Evolutionary conservation across 2,329 filamentous ascomycete species (phyloP).

Genomic region (Pseudogymnoascus sp.): DNA sequence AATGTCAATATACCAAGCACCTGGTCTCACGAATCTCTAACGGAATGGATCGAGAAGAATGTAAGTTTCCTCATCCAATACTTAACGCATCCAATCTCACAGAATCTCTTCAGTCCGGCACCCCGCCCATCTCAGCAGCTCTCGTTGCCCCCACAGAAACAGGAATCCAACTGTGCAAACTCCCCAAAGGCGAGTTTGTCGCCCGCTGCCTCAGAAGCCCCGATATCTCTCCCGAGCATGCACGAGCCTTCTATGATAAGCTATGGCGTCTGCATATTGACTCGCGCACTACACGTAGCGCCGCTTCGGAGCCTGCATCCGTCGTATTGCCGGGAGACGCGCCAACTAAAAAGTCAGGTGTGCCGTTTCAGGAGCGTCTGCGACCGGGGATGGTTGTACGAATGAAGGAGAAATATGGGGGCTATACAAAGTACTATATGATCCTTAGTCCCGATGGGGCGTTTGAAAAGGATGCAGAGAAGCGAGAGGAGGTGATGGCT

Average conservation of each 20-base stretch:
- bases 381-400: conserved; percentile 35
- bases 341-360: neutral
- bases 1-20: conserved; percentile 28
- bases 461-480: conserved; percentile 17
- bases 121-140: conserved; percentile 27
- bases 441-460: conserved; percentile 26
- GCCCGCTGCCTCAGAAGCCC: conserved; percentile 33
- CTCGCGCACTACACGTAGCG: conserved; percentile 23
- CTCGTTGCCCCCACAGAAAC: conserved; percentile 34
- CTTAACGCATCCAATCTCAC: neutral
- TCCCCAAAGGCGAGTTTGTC: conserved; percentile 34
- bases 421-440: conserved; percentile 25
- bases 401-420: conserved; percentile 23
- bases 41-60: conserved; percentile 34
- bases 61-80: conserved; percentile 25
- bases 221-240: conserved; percentile 31
- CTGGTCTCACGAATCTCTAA: conserved; percentile 34
- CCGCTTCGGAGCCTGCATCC: neutral
- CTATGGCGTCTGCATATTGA: conserved; percentile 37
- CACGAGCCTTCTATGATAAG: conserved; percentile 34
- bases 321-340: neutral
- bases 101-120: conserved; percentile 30
- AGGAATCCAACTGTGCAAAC: conserved; percentile 35
- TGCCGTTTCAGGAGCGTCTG: conserved; percentile 34
- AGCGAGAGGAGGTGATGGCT: conserved; percentile 10